A percentile compares a stretch with the other conserved stretches of the same genome.
Evolutionary conservation across 164 flowering plant genomes (phyloP).

Genomic region (Stephania yunnanensis): DNA sequence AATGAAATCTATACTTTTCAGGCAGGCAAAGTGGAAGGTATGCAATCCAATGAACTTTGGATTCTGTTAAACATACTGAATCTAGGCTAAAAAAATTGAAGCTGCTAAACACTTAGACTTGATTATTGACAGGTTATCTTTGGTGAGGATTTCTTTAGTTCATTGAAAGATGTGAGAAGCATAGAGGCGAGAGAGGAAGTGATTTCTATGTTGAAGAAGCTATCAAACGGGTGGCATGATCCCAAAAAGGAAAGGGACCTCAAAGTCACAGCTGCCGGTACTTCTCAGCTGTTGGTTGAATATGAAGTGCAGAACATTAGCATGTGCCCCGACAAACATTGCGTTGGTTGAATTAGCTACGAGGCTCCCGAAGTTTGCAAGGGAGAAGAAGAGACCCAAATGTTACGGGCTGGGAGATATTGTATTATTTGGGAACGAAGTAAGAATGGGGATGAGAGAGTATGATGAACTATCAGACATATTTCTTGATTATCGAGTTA

Average conservation of each 20-base stretch:
- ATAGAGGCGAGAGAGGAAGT: constrained; percentile 20
- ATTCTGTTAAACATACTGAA: neutral
- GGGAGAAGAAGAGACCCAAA: constrained; percentile 2
- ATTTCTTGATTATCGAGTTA: constrained; percentile 41
- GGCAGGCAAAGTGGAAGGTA: constrained; percentile 25
- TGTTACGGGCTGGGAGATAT: constrained; percentile 45
- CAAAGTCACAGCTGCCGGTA: constrained; percentile 5
- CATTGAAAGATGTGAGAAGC: constrained; percentile 18
- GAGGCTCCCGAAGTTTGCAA: constrained; percentile 25
- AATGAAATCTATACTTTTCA: constrained; percentile 20
- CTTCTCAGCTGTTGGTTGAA: constrained; percentile 25
- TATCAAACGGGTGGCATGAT: constrained; percentile 42
- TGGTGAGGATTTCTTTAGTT: constrained; percentile 26
- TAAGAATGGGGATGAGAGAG: constrained; percentile 38
- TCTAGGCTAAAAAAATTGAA: neutral
- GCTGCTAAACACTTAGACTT: neutral
- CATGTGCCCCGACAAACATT: constrained; percentile 50
- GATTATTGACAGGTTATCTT: constrained; percentile 26
- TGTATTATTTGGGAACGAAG: constrained; percentile 43
- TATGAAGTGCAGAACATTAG: constrained; percentile 38
- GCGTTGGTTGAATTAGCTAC: constrained; percentile 36
- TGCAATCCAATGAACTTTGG: neutral
- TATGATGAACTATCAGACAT: constrained; percentile 31
- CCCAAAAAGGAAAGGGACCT: constrained; percentile 5
- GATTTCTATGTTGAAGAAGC: constrained; percentile 24